Evolutionary conservation across 2,329 filamentous ascomycete species (phyloP), one percentile per base, ranked within the genome.

Genomic region (Pyrenochaeta sp.): DNA sequence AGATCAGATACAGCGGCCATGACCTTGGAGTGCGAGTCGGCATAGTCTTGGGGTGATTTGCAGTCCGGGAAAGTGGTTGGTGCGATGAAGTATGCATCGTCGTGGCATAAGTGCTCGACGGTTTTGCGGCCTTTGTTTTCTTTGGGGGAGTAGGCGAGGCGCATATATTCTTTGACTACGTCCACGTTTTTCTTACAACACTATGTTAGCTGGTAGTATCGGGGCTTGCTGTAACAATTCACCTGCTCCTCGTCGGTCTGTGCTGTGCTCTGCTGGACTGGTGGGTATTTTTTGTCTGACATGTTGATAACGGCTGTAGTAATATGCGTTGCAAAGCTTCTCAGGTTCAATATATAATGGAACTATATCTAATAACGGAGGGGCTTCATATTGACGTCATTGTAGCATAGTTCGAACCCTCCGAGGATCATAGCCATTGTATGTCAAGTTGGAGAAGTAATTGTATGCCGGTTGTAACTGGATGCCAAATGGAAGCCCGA

Each of bases 51-150:
- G 0, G 76, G 76, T 3, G 76, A 77, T 25, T 72, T 62, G 64
- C 69, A 76, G 44, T 67, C 73, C 2, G 76, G 76, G 50, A 79
- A 79, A 1, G 77, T 79, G 28, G 74, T 73, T 6, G 75, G 76
- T n/a, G 69, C 66, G 58, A 65, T 71, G 66, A 78, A 79, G 58
- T 68, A 72, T 52, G 63, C 65, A 61, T 76, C 67, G 2, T 62
- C 24, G 36, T 69, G 64, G 58, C 75, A 78, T 10, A 79, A 69
- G 52, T 79, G 74, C 19, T 64, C 40, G 10, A 78, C 76, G 12
- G 73, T 74, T 27, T 65, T 48, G 42, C 67, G 65, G 22, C 76
- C 74, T 52, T 70, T 72, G 64, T 78, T 78, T 46, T 75, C 58
- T 24, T 59, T 70, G 0, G 76, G 77, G 2, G 73, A 76, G 59